Percentiles rank a stretch among this genome's conserved stretches.
Evolutionary conservation across 176 grass and related monocot species (phyloP).

Genomic region (bread wheat (Triticum aestivum)): IWGSC_CS_RefSeq_v2.1 NC_057799.1:523743020-523743519

Average conservation of each 20-base stretch:
- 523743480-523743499: no score
- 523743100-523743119: background rate
- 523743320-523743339: no score
- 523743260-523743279: background rate
- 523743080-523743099: slow-evolving; percentile 7
- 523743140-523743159: background rate
- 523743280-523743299: background rate
- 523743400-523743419: no score
- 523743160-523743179: background rate
- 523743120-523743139: background rate
- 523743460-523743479: no score
- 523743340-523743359: background rate
- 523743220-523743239: background rate
- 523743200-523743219: background rate
- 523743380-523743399: no score
- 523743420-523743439: no score
- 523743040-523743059: background rate
- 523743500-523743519: no score
- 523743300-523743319: background rate
- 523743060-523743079: background rate
- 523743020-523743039: background rate
- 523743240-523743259: background rate
- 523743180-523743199: background rate
- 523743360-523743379: background rate
- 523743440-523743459: no score